Percentiles rank a stretch among this genome's conserved stretches.
These are phyloP conservation scores for Aspergillus sp. DNA, from an alignment of 2,329 filamentous ascomycete genomes.

Conservation along the genomic window DNA sequence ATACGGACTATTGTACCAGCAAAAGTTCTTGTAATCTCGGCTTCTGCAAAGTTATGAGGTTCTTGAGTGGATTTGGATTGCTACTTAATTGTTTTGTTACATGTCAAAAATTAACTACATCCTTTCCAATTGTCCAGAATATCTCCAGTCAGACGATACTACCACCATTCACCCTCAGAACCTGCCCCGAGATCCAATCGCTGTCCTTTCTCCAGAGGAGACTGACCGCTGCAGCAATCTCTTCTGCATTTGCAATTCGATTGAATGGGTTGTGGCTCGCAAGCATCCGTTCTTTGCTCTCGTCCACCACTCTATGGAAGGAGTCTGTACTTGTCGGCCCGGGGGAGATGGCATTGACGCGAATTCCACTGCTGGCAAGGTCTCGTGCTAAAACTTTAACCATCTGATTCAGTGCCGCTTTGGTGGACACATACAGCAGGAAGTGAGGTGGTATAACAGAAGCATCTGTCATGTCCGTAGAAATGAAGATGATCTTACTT, in stretches of 20 bases:
- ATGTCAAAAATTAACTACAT: no score
- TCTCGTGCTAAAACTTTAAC: conserved; percentile 57
- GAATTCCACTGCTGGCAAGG: conserved; percentile 53
- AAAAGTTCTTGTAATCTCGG: no score
- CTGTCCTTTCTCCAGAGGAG: background rate
- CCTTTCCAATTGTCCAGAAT: no score
- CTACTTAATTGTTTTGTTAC: no score
- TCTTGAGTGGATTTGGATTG: no score
- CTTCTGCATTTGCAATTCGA: background rate
- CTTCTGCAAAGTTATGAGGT: no score
- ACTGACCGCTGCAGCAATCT: background rate
- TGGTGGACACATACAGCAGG: conserved; percentile 57
- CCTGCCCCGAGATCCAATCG: background rate
- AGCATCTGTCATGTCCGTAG: conserved; percentile 43
- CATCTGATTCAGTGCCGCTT: conserved; percentile 62
- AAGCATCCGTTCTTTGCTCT: background rate
- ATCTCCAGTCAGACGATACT: no score
- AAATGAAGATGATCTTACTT: conserved; percentile 53
- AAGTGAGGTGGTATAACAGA: conserved; percentile 48
- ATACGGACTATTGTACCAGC: no score
- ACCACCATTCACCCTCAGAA: background rate
- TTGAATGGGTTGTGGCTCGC: background rate
- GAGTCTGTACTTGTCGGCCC: conserved; percentile 44
- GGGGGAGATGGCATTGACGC: conserved; percentile 53
- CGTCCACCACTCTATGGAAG: background rate